A percentile compares a stretch with the other conserved stretches of the same genome.
Evolutionary conservation across 768 basidiomycete genomes (phyloP).

Genomic region (Sutorius australiensis): DNA sequence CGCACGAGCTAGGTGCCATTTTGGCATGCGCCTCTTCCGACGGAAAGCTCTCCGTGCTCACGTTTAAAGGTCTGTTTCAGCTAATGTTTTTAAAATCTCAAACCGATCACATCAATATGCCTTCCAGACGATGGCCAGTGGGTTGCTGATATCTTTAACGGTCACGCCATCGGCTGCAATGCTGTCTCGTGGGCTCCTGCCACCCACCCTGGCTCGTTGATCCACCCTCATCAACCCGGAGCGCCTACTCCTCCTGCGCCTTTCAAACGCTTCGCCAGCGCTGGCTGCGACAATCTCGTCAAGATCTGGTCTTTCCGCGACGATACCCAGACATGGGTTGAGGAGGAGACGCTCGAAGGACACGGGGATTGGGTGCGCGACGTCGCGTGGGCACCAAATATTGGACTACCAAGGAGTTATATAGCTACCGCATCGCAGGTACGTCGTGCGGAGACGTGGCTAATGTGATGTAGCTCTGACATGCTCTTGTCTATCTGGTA

Average conservation of each 20-base stretch:
- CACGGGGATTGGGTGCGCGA: slow-evolving; percentile 98
- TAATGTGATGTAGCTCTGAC: not conserved
- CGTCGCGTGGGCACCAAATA: slow-evolving; percentile 98
- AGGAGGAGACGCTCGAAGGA: slow-evolving; percentile 86
- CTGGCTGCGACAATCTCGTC: slow-evolving; percentile 94
- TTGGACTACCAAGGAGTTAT: slow-evolving; percentile 90
- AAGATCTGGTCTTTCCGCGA: slow-evolving; percentile 92
- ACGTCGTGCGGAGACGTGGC: slow-evolving; percentile 9
- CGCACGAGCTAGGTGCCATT: slow-evolving; percentile 95
- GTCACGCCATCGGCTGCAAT: slow-evolving; percentile 94
- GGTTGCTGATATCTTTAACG: slow-evolving; percentile 92
- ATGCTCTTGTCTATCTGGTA: not conserved
- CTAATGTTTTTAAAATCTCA: not conserved
- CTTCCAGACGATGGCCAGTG: slow-evolving; percentile 88
- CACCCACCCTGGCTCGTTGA: slow-evolving; percentile 78
- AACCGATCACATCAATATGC: not conserved
- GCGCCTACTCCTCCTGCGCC: slow-evolving; percentile 40
- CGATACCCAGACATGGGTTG: slow-evolving; percentile 82
- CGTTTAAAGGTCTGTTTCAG: slow-evolving; percentile 85
- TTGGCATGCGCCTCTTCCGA: slow-evolving; percentile 96
- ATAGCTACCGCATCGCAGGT: slow-evolving; percentile 94
- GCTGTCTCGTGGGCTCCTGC: slow-evolving; percentile 98
- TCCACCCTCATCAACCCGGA: slow-evolving; percentile 57
- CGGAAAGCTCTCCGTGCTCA: slow-evolving; percentile 93
- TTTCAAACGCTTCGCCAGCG: slow-evolving; percentile 91